Base-by-base conservation (phyloP, 805 yeast species). In the Zygosaccharomyces bisporus region DNA sequence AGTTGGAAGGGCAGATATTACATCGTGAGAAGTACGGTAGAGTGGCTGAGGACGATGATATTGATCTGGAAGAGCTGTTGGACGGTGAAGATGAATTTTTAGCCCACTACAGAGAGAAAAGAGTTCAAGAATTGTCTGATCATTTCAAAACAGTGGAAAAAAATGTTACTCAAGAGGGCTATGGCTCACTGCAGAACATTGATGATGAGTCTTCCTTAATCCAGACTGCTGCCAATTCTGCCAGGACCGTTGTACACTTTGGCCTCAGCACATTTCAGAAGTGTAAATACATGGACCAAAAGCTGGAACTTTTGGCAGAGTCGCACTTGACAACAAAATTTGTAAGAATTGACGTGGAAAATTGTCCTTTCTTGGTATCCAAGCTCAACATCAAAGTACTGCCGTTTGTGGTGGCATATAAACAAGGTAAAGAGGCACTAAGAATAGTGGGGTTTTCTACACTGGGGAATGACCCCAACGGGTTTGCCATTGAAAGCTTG, bases 341-440 rank as follows among this genome's bases (percentile, higher is more conserved):
- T 46, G 61, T 74, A 16, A 70, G 75, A 36, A 73, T 84, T 3
- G 69, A 74, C 43, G 95, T 86, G 0, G 75, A 70, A 27, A 66
- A 74, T 30, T 84, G 90, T 1, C 89, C 95, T 3, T 87, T 87
- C 56, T 66, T 88, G 35, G 87, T 80, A 4, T 66, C 78, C 2
- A 80, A 78, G 56, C 70, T 88, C 31, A 67, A 70, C 2, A 72
- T 88, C 39, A 77, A 82, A 57, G 80, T 83, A 8, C 68, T 87
- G 4, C 96, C 96, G 0, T 81, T 80, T 51, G 80, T 86, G 2
- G 63, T 83, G 1, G 69, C 79, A 6, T 87, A 81, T 56, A 67
- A 66, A 9, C 67, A 74, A 29, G 90, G 90, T 1, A 63, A 71
- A 34, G 91, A 85, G 53, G 58, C 69, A 3, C 71, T 74, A 10